Conservation (phyloP, 371 early-diverging fungal genomes). For the Batkoa obscura region DNA sequence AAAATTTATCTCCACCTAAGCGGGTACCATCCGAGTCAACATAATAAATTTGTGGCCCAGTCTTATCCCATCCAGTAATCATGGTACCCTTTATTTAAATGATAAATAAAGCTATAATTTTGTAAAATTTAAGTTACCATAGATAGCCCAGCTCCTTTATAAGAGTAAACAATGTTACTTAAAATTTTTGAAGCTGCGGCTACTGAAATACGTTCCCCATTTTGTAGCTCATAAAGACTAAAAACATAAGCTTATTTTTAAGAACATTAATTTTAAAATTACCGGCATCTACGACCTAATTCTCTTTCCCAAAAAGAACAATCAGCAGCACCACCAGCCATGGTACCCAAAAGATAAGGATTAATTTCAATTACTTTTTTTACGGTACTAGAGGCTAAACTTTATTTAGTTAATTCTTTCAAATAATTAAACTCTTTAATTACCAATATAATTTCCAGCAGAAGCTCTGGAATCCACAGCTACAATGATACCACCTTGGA, state of each 20-base stretch:
- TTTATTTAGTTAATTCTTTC: background rate
- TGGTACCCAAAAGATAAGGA: conserved; percentile 96
- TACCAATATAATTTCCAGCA: conserved; percentile 93
- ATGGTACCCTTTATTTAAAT: conserved; percentile 71
- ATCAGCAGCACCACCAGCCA: conserved; percentile 99
- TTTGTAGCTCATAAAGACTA: conserved; percentile 85
- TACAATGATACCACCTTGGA: conserved; percentile 92
- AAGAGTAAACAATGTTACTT: conserved; percentile 89
- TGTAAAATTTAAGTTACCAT: conserved; percentile 35
- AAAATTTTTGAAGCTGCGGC: conserved; percentile 97
- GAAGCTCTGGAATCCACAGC: conserved; percentile 99
- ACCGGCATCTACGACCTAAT: conserved; percentile 88
- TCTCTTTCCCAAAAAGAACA: conserved; percentile 99
- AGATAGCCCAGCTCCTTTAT: conserved; percentile 98
- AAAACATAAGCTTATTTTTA: conserved; percentile 1
- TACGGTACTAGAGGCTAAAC: conserved; percentile 85
- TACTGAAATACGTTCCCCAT: conserved; percentile 96
- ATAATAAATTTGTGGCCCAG: conserved; percentile 92
- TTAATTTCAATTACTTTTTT: conserved; percentile 99
- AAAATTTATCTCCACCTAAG: conserved; percentile 83
- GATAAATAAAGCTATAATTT: background rate
- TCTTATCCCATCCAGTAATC: conserved; percentile 99
- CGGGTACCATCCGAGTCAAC: conserved; percentile 96
- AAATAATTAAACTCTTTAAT: background rate
- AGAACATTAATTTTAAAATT: background rate